phyloP scores from a whole-genome alignment of 2,329 filamentous ascomycete species.

The Penicillium paneum region DNA sequence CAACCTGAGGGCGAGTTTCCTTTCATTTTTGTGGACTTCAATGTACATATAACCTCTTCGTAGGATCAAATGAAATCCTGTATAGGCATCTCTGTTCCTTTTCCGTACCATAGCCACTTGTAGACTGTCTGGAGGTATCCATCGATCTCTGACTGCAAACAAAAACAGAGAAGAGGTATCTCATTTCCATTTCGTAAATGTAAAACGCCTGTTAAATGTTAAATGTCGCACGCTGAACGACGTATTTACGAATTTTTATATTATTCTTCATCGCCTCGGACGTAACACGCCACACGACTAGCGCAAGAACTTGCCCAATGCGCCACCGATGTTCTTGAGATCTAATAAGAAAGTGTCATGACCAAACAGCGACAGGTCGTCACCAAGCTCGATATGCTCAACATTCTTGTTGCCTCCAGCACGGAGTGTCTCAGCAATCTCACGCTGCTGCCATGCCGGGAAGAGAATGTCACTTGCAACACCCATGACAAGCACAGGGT shows the following conservation, averaged over 20 bases:
- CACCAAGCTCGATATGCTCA: constrained; percentile 83
- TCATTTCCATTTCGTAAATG: constrained; percentile 6
- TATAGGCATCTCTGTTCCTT: background rate
- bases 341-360: constrained; percentile 96
- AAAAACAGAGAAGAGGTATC: background rate
- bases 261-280: background rate
- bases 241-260: background rate
- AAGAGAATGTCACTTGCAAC: constrained; percentile 96
- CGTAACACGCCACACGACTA: constrained; percentile 34
- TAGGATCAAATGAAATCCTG: background rate
- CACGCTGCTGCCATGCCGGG: constrained; percentile 95
- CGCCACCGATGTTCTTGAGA: constrained; percentile 84
- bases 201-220: constrained; percentile 4
- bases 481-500: constrained; percentile 82
- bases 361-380: constrained; percentile 91
- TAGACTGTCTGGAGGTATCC: background rate
- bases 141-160: background rate
- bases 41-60: background rate
- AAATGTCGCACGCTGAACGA: background rate
- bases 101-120: background rate
- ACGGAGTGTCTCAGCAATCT: constrained; percentile 80
- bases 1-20: constrained; percentile 10
- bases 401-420: constrained; percentile 76
- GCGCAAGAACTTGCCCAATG: constrained; percentile 72
- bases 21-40: background rate